These are phyloP conservation scores for Skeletonema costatum DNA, from an alignment of 108 stramenopile genomes.

Conservation along the genomic window DNA sequence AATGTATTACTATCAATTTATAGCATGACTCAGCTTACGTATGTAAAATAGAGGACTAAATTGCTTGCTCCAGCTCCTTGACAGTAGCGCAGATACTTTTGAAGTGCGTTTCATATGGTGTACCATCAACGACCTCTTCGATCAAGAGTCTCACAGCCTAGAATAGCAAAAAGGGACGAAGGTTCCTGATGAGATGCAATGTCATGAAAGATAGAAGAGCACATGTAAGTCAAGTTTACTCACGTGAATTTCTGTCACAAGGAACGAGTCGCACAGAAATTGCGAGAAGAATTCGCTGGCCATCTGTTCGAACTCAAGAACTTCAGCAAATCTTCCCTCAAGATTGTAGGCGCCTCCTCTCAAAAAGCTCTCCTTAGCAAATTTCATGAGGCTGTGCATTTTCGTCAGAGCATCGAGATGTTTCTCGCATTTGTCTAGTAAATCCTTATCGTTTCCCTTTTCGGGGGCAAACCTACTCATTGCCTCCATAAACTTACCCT, in stretches of 20 bases:
- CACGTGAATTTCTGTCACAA: constrained; percentile 1
- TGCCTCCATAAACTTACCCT: constrained; percentile 2
- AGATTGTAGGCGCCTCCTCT: not conserved
- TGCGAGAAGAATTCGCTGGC: constrained; percentile 7
- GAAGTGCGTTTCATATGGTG: constrained; percentile 13
- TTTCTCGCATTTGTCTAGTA: constrained; percentile 2
- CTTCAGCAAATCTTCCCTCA: constrained; percentile 9
- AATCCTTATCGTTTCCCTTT: constrained; percentile 3
- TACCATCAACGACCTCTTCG: constrained; percentile 6
- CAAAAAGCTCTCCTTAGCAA: constrained; percentile 4
- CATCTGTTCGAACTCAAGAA: constrained; percentile 11
- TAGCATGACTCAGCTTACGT: no score
- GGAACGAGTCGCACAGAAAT: constrained; percentile 5
- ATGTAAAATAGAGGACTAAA: no score
- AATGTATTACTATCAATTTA: no score
- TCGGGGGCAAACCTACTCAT: constrained; percentile 13
- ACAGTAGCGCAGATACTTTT: constrained; percentile 5
- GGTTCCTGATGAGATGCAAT: not conserved
- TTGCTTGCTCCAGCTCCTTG: constrained; percentile 1
- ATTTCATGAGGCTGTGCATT: constrained; percentile 1
- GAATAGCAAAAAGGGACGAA: not conserved
- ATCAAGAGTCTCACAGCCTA: not conserved
- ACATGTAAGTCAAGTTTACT: constrained; percentile 1
- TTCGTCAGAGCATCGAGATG: constrained; percentile 14
- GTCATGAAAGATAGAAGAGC: not conserved